Evolutionary conservation across 2,329 filamentous ascomycete species (phyloP).

Genomic region (Rhinocladiella mackenziei): DNA sequence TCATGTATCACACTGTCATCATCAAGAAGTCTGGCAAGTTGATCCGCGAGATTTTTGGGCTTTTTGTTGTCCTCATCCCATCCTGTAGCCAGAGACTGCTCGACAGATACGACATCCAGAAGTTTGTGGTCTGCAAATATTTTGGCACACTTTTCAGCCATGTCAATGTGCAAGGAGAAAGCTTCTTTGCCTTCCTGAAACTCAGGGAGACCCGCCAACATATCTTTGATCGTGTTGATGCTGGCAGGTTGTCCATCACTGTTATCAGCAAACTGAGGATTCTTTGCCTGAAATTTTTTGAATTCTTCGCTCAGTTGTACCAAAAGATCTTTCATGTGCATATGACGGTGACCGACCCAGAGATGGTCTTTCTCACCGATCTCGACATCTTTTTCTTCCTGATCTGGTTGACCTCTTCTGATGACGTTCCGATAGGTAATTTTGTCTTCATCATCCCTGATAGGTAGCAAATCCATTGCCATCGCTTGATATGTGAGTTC

Average conservation of each 20-base stretch:
- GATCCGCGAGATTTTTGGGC: slow-evolving; percentile 81
- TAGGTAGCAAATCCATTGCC: slow-evolving; percentile 86
- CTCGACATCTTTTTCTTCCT: slow-evolving; percentile 85
- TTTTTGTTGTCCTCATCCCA: slow-evolving; percentile 89
- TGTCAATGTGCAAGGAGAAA: slow-evolving; percentile 88
- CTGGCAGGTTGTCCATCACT: slow-evolving; percentile 65
- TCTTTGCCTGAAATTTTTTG: slow-evolving; percentile 82
- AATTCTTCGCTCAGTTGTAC: slow-evolving; percentile 91
- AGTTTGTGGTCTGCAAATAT: slow-evolving; percentile 82
- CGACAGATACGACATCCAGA: slow-evolving; percentile 77
- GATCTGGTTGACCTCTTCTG: slow-evolving; percentile 66
- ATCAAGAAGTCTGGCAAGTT: slow-evolving; percentile 82
- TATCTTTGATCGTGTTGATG: slow-evolving; percentile 90
- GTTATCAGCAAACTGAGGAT: slow-evolving; percentile 86
- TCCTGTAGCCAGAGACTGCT: slow-evolving; percentile 88
- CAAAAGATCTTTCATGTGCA: slow-evolving; percentile 97
- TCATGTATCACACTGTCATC: slow-evolving; percentile 67
- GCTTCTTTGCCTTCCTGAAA: slow-evolving; percentile 95
- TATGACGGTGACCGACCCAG: slow-evolving; percentile 91
- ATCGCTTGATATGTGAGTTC: slow-evolving; percentile 99
- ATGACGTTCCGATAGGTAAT: slow-evolving; percentile 76
- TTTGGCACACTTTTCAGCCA: slow-evolving; percentile 97
- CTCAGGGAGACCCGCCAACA: slow-evolving; percentile 89
- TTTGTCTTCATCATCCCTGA: slow-evolving; percentile 79
- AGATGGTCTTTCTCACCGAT: slow-evolving; percentile 86